Percentiles rank a stretch among this genome's conserved stretches.
Evolutionary conservation across 1,284 basidiomycete genomes (phyloP).

Genomic region (Papiliotrema terrestris): DNA sequence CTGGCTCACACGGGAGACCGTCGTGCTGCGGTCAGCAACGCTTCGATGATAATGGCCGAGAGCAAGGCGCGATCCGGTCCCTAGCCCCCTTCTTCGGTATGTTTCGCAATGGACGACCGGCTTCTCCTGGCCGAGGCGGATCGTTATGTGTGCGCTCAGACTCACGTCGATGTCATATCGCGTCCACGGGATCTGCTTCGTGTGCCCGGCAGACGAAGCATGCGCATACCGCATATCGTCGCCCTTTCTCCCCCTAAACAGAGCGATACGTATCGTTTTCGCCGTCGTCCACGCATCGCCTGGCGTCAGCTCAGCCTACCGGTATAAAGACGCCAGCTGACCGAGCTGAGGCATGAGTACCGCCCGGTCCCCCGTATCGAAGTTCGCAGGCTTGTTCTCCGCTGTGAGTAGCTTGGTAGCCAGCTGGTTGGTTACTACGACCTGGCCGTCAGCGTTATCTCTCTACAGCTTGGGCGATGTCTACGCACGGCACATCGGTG

Average conservation of each 20-base stretch:
- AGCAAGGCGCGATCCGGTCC: too few species aligned
- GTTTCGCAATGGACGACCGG: too few species aligned
- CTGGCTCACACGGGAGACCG: constrained; percentile 34
- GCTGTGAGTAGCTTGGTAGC: constrained; percentile 46
- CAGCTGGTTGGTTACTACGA: constrained; percentile 44
- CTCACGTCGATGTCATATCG: constrained; percentile 42
- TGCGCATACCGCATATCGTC: constrained; percentile 43
- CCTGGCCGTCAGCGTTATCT: constrained; percentile 14
- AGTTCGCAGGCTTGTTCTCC: constrained; percentile 44
- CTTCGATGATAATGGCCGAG: neutral
- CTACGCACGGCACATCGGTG: constrained; percentile 38
- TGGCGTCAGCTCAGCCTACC: constrained; percentile 6
- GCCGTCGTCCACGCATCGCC: constrained; percentile 45
- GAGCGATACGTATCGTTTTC: constrained; percentile 35
- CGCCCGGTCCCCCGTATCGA: constrained; percentile 45
- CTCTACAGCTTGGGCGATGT: neutral
- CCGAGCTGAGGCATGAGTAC: constrained; percentile 49
- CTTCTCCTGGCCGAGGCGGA: too few species aligned
- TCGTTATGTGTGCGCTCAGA: too few species aligned
- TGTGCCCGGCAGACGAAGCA: constrained; percentile 20
- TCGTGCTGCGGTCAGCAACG: constrained; percentile 15
- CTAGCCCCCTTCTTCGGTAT: too few species aligned
- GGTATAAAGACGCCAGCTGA: constrained; percentile 3
- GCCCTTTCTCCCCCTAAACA: constrained; percentile 38
- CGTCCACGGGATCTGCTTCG: constrained; percentile 31